Percentiles rank a stretch among this genome's conserved stretches.
These are phyloP conservation scores for Microsporum audouinii DNA, from an alignment of 2,329 filamentous ascomycete species.

Conservation along the genomic window DNA sequence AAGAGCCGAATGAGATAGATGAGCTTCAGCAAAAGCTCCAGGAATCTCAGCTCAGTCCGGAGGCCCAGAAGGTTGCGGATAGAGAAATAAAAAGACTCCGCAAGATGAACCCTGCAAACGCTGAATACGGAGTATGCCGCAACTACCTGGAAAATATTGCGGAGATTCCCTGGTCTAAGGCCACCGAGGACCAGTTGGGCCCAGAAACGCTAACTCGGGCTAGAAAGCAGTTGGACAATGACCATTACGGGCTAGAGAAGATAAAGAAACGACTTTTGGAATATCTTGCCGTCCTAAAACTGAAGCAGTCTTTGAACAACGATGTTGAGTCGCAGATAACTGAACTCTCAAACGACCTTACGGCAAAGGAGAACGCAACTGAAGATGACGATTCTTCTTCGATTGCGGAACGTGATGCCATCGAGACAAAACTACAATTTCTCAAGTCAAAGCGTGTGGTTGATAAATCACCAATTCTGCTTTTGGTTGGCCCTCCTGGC, in stretches of 20 bases:
- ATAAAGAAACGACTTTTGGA: conserved; percentile 95
- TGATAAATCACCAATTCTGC: conserved; percentile 90
- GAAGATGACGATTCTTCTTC: conserved; percentile 45
- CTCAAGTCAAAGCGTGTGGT: conserved; percentile 73
- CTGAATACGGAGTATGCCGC: conserved; percentile 85
- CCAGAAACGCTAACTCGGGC: conserved; percentile 66
- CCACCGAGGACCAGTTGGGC: conserved; percentile 77
- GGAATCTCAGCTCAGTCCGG: conserved; percentile 65
- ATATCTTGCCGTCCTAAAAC: conserved; percentile 86
- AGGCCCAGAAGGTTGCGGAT: conserved; percentile 82
- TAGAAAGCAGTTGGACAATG: conserved; percentile 81
- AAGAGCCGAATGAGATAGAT: conserved; percentile 80
- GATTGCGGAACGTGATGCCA: conserved; percentile 35
- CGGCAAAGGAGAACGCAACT: conserved; percentile 41
- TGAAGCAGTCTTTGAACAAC: conserved; percentile 84
- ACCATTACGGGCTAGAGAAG: conserved; percentile 92
- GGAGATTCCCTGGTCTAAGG: conserved; percentile 83
- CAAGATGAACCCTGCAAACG: conserved; percentile 93
- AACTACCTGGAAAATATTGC: conserved; percentile 89
- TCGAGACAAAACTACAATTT: conserved; percentile 57
- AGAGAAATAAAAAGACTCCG: conserved; percentile 76
- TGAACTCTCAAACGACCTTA: conserved; percentile 40
- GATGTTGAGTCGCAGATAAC: conserved; percentile 67
- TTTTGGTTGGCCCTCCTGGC: conserved; percentile 85
- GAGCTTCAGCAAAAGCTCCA: conserved; percentile 82